Base-by-base conservation (phyloP, 2,329 filamentous ascomycete species). In the Alternaria conjuncta region DNA sequence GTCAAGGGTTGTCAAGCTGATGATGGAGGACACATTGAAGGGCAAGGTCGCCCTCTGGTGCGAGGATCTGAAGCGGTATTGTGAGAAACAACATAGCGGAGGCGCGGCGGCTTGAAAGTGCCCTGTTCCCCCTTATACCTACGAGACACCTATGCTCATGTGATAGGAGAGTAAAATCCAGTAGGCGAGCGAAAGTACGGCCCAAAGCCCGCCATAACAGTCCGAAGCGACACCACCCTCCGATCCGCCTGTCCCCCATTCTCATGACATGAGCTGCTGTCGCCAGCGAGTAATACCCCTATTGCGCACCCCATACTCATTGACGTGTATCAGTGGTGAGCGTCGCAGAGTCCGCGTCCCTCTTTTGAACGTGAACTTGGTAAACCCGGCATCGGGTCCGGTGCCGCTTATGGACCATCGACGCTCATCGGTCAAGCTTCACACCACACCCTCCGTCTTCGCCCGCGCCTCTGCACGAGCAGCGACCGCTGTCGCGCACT, bases 31-130 rank as follows among this genome's bases (percentile, higher is more conserved):
- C 12, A 71, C 66, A 7, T 53, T 73, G 9, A 54, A 62, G n/a
- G 57, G 21, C 20, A 73, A 71, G 55, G 60, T 72, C 13, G 57
- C 49, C 7, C 54, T 66, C 15, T 73, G 71, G 71, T 71, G 68
- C 18, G 51, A 46, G 30, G 69, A 69, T 10, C 20, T 73, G 54
- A 72, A 72, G 61, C 55, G 8, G n/a, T 63, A 63, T 8, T 62
- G 66, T 11, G 71, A 73, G 45, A 60, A 61, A 32, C n/a, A 43
- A 3, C 25, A 44, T 18, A 25, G 18, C 4, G 46, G 51, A 23
- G 59, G 53, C 12, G 4, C 21, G 10, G 18, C 25, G 45, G 20
- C 20, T 43, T 51, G 46, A 50, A 13, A 7, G 3, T 2, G 15
- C 12, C 3, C 20, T 13, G 20, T 18, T 18, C 36, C n/a, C 9